Percentiles rank a stretch among this genome's conserved stretches.
phyloP scores from a whole-genome alignment of 768 basidiomycete species.

The Megacollybia marginata region DNA sequence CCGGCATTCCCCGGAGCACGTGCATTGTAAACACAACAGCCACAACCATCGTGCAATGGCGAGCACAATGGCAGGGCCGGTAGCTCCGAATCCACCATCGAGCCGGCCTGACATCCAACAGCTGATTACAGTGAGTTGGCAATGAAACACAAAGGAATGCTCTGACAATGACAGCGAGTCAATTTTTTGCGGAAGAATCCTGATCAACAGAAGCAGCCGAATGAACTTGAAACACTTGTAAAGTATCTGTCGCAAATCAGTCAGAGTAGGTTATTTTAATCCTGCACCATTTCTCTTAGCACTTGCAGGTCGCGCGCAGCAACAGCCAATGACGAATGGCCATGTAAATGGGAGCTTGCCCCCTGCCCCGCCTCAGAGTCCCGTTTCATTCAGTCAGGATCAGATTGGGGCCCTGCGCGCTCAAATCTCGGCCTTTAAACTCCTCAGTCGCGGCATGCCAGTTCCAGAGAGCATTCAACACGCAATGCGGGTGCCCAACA shows the following conservation, averaged over 20 bases:
- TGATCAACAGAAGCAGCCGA: slow-evolving; percentile 36
- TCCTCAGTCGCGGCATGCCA: slow-evolving; percentile 55
- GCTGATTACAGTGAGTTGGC: slow-evolving; percentile 31
- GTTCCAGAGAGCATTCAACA: slow-evolving; percentile 66
- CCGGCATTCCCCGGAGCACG: too few relatives aligned
- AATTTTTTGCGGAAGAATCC: slow-evolving; percentile 46
- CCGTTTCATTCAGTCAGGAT: slow-evolving; percentile 71
- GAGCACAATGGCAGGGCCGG: too few relatives aligned
- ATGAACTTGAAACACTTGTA: slow-evolving; percentile 37
- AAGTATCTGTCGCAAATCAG: slow-evolving; percentile 41
- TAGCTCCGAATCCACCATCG: too few relatives aligned
- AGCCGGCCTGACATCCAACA: slow-evolving; percentile 30
- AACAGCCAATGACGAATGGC: slow-evolving; percentile 38
- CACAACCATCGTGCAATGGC: too few relatives aligned
- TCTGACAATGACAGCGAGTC: slow-evolving; percentile 28
- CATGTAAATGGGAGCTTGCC: slow-evolving; percentile 29
- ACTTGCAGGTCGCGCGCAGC: slow-evolving; percentile 22
- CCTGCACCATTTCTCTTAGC: slow-evolving; percentile 8
- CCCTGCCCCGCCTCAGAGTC: slow-evolving; percentile 43
- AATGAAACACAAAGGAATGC: slow-evolving; percentile 8
- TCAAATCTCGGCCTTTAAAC: slow-evolving; percentile 78
- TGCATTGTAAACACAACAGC: too few relatives aligned
- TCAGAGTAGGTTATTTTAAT: slow-evolving; percentile 23
- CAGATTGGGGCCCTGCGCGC: slow-evolving; percentile 73
- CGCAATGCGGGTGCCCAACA: slow-evolving; percentile 59